These are phyloP conservation scores for Paecilomyces sp. DNA, from an alignment of 2,329 filamentous ascomycete species.

Conservation along the genomic window DNA sequence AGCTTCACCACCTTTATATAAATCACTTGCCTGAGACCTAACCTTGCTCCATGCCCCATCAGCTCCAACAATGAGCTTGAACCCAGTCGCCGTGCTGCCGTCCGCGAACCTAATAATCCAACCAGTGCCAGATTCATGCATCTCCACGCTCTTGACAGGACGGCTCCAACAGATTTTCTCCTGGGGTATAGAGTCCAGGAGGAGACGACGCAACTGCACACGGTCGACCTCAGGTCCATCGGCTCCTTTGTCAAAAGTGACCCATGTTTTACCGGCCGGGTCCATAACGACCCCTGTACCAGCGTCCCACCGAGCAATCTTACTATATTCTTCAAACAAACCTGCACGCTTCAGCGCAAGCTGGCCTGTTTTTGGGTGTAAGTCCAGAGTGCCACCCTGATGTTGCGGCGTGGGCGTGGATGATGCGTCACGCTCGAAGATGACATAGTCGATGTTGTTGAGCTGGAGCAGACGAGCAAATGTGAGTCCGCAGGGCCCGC, in stretches of 20 bases:
- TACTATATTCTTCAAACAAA: constrained; percentile 12
- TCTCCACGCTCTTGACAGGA: constrained; percentile 13
- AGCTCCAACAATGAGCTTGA: constrained; percentile 16
- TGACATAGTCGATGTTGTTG: constrained; percentile 10
- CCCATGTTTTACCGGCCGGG: background rate
- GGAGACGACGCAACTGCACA: constrained; percentile 23
- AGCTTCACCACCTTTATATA: constrained; percentile 9
- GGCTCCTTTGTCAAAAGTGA: constrained; percentile 8
- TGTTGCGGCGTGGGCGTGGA: background rate
- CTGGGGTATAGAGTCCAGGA: constrained; percentile 27
- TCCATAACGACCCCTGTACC: constrained; percentile 2
- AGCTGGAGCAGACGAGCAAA: constrained; percentile 13
- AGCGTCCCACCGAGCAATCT: constrained; percentile 12
- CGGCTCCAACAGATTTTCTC: constrained; percentile 27
- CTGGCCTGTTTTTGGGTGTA: constrained; percentile 13
- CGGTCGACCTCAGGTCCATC: constrained; percentile 38
- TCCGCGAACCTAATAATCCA: constrained; percentile 1
- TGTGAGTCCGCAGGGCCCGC: constrained; percentile 13
- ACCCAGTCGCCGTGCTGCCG: constrained; percentile 6
- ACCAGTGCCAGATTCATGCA: background rate
- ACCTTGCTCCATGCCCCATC: constrained; percentile 20
- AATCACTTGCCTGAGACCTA: constrained; percentile 2
- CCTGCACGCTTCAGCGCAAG: constrained; percentile 14
- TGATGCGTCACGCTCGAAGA: constrained; percentile 13
- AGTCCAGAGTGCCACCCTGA: constrained; percentile 15